Conservation (phyloP, 2,329 filamentous ascomycete species). For the Chrysoporthe deuterocubensis region DNA sequence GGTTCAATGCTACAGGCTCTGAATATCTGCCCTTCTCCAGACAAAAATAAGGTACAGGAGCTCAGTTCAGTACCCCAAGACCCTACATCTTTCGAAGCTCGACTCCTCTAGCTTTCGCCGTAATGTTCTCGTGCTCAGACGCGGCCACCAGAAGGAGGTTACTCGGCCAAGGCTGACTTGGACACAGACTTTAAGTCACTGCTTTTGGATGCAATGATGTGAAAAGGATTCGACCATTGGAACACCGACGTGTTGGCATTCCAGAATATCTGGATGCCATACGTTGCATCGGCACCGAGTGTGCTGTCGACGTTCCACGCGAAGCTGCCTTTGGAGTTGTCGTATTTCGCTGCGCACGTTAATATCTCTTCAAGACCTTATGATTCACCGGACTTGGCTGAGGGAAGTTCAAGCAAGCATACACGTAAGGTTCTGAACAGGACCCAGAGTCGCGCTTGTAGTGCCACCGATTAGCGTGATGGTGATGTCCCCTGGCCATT, state of each 20-base stretch:
- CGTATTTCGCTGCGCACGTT: background rate
- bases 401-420: background rate
- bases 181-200: background rate
- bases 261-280: slow-evolving; percentile 7
- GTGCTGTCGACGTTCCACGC: background rate
- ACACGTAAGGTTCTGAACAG: slow-evolving; percentile 6
- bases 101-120: too few species aligned
- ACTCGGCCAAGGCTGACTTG: background rate
- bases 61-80: background rate
- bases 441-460: slow-evolving; percentile 44
- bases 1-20: background rate
- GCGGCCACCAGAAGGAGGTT: too few species aligned
- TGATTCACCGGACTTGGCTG: too few species aligned
- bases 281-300: slow-evolving; percentile 5
- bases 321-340: slow-evolving; percentile 1
- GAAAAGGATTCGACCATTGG: slow-evolving; percentile 11
- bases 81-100: too few species aligned
- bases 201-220: background rate
- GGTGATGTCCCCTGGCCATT: slow-evolving; percentile 49
- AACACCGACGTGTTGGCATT: background rate
- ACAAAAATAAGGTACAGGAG: background rate
- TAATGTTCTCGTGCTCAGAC: too few species aligned
- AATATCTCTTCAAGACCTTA: background rate
- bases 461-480: slow-evolving; percentile 61
- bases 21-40: background rate